Conservation (phyloP, 2,329 filamentous ascomycete species). For the Mariannaea elegans region DNA sequence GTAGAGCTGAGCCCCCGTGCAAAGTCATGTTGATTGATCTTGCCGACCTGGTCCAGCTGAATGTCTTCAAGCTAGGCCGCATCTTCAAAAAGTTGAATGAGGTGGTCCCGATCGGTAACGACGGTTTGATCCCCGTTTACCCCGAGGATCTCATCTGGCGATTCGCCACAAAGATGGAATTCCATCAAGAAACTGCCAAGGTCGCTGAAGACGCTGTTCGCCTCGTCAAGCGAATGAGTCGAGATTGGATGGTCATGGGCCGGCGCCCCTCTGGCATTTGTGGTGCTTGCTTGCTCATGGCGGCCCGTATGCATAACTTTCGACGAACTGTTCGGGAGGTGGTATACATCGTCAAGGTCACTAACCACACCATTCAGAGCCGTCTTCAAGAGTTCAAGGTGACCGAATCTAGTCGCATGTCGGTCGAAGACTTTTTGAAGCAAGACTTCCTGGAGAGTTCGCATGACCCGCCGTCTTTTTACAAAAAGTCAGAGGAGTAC, state of each 20-base stretch:
- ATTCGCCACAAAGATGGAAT: slow-evolving; percentile 92
- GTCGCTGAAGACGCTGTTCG: slow-evolving; percentile 89
- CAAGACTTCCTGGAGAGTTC: slow-evolving; percentile 75
- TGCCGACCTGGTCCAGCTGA: slow-evolving; percentile 82
- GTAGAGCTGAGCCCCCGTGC: slow-evolving; percentile 80
- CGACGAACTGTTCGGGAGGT: slow-evolving; percentile 91
- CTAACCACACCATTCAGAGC: slow-evolving; percentile 90
- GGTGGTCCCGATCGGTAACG: slow-evolving; percentile 74
- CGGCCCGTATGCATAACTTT: slow-evolving; percentile 98
- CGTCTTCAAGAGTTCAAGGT: slow-evolving; percentile 91
- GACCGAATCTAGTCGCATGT: slow-evolving; percentile 84
- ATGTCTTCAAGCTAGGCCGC: slow-evolving; percentile 91
- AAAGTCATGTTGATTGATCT: slow-evolving; percentile 95
- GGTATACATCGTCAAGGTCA: slow-evolving; percentile 98
- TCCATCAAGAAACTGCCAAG: slow-evolving; percentile 80
- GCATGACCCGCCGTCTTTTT: slow-evolving; percentile 86
- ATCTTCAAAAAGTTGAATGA: slow-evolving; percentile 87
- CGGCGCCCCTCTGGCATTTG: slow-evolving; percentile 93
- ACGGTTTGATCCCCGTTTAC: slow-evolving; percentile 74
- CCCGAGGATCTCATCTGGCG: slow-evolving; percentile 91
- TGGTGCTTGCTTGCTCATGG: slow-evolving; percentile 92
- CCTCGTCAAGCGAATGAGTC: slow-evolving; percentile 90
- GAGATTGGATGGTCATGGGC: slow-evolving; percentile 97
- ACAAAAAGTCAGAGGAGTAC: slow-evolving; percentile 70
- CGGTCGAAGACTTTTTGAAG: slow-evolving; percentile 84